Evolutionary conservation across 2,329 filamentous ascomycete genomes (phyloP), one percentile per base, ranked within the genome.

Genomic region (Penicillium sp.): DNA sequence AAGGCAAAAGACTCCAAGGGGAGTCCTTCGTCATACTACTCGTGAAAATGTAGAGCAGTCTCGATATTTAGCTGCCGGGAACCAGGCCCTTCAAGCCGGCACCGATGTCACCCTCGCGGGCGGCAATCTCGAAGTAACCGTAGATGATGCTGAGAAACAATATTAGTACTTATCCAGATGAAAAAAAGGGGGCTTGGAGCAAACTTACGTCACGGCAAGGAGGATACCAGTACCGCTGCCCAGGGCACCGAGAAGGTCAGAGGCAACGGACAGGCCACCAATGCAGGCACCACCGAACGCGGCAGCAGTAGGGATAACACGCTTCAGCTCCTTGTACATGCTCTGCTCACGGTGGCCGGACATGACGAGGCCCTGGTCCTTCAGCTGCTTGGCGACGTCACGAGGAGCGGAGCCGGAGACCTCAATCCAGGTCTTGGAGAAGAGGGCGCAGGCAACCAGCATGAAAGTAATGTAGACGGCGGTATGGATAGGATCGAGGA

Each of bases 361-460:
- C 95, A 99, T 99, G 65, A 99, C 93, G 52, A 99, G 88, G 73
- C 94, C 94, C 80, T 99, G 94, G 71, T 99, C 95, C 87, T 99
- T 99, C 75, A 99, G 87, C 81, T 97, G 94, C 86, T 99, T 99
- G 69, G 94, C 94, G 63, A 99, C 95, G 71, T 99, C 94, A 70
- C 94, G 90, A 55, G 94, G 95, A 80, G 91, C 93, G 59, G 93
- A 97, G 69, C 94, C 95, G 32, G 94, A 97, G 61, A 99, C 94
- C 80, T 99, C 94, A 68, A 99, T 99, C 94, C 94, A 99, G 48
- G 95, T 99, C 90, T 99, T 99, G 78, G 92, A 97, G 85, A 99
- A 99, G 75, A 97, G 86, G 55, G 92, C 92, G 72, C 94, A 99
- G 63, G 95, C 95, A 67, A 91, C 89, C 52, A 99, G 87, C 92